Conservation (phyloP, 257 asterid species). For the Prunella vulgaris region DNA sequence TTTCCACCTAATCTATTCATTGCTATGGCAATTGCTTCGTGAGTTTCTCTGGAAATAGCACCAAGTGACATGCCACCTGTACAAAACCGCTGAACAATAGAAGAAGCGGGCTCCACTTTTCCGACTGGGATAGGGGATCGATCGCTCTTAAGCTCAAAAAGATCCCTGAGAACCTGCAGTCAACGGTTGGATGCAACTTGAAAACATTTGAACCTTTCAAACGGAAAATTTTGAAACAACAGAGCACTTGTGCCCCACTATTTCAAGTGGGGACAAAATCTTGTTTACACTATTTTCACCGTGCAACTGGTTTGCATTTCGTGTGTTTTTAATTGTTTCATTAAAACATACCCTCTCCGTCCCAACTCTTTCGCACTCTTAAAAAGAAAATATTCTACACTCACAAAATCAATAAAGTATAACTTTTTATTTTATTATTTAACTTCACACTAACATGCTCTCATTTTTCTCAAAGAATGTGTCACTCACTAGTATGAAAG, state of each 20-base stretch:
- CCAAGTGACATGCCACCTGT: slow-evolving; percentile 99
- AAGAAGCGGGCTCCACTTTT: slow-evolving; percentile 84
- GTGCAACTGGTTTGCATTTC: no score
- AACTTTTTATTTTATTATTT: no score
- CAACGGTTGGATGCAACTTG: neutral
- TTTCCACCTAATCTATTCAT: slow-evolving; percentile 97
- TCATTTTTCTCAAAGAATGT: no score
- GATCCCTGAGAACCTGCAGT: slow-evolving; percentile 94
- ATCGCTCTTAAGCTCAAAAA: slow-evolving; percentile 77
- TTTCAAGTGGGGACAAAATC: no score
- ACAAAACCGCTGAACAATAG: slow-evolving; percentile 92
- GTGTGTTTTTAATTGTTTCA: no score
- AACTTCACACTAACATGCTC: no score
- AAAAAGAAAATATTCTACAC: no score
- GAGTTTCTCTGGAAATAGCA: slow-evolving; percentile 99
- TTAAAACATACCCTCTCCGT: no score
- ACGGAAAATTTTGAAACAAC: neutral
- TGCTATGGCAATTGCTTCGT: slow-evolving; percentile 98
- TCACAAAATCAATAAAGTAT: no score
- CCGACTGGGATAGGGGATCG: slow-evolving; percentile 94
- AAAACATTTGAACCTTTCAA: neutral
- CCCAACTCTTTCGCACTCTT: no score
- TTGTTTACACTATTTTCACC: no score
- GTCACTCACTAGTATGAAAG: no score
- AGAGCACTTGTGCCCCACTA: neutral